phyloP scores from a whole-genome alignment of 2,329 filamentous ascomycete genomes.

The Sclerotiophoma versabilis region DNA sequence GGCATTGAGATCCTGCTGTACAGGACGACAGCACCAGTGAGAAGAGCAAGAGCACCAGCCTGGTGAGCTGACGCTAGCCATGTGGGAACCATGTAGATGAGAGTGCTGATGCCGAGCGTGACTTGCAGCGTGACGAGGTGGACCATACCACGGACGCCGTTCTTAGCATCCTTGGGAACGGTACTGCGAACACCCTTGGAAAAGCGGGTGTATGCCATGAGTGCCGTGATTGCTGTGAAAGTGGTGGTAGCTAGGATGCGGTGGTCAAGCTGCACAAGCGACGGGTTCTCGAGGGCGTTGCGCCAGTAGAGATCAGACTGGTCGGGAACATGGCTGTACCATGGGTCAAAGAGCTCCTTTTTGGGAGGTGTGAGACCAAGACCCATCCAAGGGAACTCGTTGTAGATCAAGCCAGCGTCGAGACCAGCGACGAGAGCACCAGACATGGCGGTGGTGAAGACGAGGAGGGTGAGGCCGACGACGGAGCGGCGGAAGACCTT shows the following conservation, averaged over 20 bases:
- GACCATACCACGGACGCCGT: constrained; percentile 79
- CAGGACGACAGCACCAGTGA: constrained; percentile 82
- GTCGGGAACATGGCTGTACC: constrained; percentile 82
- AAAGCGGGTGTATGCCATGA: constrained; percentile 82
- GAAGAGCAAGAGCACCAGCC: constrained; percentile 82
- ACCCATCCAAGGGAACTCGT: constrained; percentile 98
- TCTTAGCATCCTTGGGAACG: constrained; percentile 67
- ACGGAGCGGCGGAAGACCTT: constrained; percentile 76
- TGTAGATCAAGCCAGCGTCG: constrained; percentile 97
- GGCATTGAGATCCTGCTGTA: constrained; percentile 62
- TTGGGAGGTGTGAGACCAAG: constrained; percentile 79
- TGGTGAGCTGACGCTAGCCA: constrained; percentile 90
- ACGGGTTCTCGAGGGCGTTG: constrained; percentile 97
- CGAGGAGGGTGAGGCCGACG: constrained; percentile 72
- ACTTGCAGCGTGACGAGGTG: constrained; percentile 85
- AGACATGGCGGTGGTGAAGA: constrained; percentile 92
- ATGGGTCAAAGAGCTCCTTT: constrained; percentile 82
- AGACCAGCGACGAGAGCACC: constrained; percentile 92
- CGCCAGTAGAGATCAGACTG: constrained; percentile 90
- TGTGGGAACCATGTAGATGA: constrained; percentile 92
- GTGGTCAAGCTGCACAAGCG: constrained; percentile 93
- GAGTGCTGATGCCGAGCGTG: constrained; percentile 83
- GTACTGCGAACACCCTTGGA: constrained; percentile 67
- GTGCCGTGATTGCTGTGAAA: constrained; percentile 77
- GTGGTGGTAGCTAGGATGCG: constrained; percentile 90